Percentiles rank a stretch among this genome's conserved stretches.
Evolutionary conservation across 148 eudicot genomes (phyloP).

Genomic region (Diospyros lotus): DNA sequence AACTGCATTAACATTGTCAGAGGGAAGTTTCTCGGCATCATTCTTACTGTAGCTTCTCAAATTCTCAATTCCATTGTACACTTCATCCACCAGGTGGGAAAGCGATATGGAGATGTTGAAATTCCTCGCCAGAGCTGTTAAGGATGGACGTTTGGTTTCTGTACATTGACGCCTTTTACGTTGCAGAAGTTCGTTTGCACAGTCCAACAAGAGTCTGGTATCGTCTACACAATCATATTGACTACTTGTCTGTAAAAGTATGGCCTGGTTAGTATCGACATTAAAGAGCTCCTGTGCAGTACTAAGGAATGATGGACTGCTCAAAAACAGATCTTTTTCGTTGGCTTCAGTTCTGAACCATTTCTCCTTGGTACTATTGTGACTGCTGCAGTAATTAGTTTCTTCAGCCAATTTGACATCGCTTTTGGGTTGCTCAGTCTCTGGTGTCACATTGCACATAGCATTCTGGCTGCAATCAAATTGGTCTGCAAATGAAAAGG

Average conservation of each 20-base stretch:
- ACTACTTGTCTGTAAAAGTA: constrained; percentile 3
- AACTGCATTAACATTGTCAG: constrained; percentile 27
- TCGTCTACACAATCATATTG: constrained; percentile 18
- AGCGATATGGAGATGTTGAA: constrained; percentile 23
- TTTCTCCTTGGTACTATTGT: constrained; percentile 1
- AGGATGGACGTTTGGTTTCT: constrained; percentile 23
- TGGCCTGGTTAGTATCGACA: constrained; percentile 20
- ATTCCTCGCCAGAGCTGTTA: constrained; percentile 6
- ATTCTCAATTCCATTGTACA: constrained; percentile 39
- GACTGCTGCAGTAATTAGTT: constrained; percentile 1
- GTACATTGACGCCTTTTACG: constrained; percentile 22
- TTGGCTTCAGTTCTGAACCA: constrained; percentile 16
- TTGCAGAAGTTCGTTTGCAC: constrained; percentile 55
- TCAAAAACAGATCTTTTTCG: constrained; percentile 34
- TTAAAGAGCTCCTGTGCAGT: constrained; percentile 41
- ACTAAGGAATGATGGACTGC: constrained; percentile 35
- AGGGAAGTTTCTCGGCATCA: constrained; percentile 17
- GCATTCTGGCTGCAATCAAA: constrained; percentile 10
- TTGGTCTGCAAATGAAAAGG: constrained; percentile 20
- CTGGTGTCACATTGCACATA: constrained; percentile 1
- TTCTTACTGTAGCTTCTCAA: constrained; percentile 30
- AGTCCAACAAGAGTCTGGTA: constrained; percentile 42
- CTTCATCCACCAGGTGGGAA: constrained; percentile 43
- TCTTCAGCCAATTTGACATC: constrained; percentile 11
- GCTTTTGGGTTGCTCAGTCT: constrained; percentile 10